Percentiles rank a stretch among this genome's conserved stretches.
phyloP scores from a whole-genome alignment of 441 rosid genomes.

The Arabidopsis lyrata region DNA sequence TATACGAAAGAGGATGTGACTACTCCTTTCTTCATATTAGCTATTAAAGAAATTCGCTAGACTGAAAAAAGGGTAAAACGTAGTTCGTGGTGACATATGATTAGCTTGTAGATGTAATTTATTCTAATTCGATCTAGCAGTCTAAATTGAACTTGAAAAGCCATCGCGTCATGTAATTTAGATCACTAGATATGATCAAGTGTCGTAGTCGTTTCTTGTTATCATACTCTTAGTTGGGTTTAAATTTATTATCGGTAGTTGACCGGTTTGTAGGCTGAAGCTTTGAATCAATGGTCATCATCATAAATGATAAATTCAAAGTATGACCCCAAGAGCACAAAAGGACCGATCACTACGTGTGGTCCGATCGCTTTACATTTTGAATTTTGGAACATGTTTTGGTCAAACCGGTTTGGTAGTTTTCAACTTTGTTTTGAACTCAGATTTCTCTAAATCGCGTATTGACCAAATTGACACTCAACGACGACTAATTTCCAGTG shows the following conservation, averaged over 20 bases:
- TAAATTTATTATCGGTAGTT: conserved; percentile 37
- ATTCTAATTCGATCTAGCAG: conserved; percentile 8
- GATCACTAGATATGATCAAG: conserved; percentile 18
- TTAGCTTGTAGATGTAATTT: not conserved
- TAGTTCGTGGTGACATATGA: not conserved
- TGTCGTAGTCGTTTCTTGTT: conserved; percentile 28
- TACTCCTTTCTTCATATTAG: conserved; percentile 21
- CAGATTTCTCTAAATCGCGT: conserved; percentile 11
- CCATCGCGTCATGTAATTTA: conserved; percentile 26
- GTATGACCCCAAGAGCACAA: conserved; percentile 35
- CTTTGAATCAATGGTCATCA: conserved; percentile 36
- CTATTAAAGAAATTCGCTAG: not conserved
- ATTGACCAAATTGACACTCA: conserved; percentile 19
- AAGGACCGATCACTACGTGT: conserved; percentile 21
- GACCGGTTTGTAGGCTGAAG: conserved; percentile 43
- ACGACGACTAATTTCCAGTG: not conserved
- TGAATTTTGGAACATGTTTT: conserved; percentile 41
- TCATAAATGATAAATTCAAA: conserved; percentile 41
- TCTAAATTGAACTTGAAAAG: conserved; percentile 32
- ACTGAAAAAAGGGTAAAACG: not conserved
- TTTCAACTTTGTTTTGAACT: conserved; percentile 31
- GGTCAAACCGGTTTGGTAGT: conserved; percentile 30
- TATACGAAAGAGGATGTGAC: conserved; percentile 19
- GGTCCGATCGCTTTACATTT: conserved; percentile 31
- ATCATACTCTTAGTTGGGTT: conserved; percentile 42